Percentiles rank a stretch among this genome's conserved stretches.
These are phyloP conservation scores for Pholiota adiposa DNA, from an alignment of 1,284 basidiomycete genomes.

Conservation along the genomic window DNA sequence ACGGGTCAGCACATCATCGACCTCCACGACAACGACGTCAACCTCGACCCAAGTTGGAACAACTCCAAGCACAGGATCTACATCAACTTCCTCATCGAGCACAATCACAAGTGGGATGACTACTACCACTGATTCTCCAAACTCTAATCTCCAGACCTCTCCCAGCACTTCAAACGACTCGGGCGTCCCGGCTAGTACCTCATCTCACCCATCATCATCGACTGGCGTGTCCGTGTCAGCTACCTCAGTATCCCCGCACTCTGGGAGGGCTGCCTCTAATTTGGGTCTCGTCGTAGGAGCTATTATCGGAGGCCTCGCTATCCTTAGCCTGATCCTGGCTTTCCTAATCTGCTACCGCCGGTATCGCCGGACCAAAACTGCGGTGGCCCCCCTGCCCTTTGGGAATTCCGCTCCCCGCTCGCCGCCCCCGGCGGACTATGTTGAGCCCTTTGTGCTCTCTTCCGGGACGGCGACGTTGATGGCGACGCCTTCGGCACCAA, in stretches of 20 bases:
- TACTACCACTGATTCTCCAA: neutral
- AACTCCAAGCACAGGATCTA: neutral
- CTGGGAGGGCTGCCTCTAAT: neutral
- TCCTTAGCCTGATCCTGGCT: neutral
- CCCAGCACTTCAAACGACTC: neutral
- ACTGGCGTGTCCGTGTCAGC: neutral
- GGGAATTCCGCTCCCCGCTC: neutral
- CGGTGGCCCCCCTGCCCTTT: too few relatives aligned
- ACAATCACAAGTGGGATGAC: neutral
- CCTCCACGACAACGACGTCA: too few relatives aligned
- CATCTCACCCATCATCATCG: neutral
- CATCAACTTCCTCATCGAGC: neutral
- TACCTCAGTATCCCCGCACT: neutral
- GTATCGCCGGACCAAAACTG: neutral
- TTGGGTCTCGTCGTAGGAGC: neutral
- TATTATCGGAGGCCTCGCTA: neutral
- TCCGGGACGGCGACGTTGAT: neutral
- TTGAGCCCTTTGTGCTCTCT: neutral
- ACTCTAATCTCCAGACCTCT: neutral
- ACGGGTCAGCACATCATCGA: too few relatives aligned
- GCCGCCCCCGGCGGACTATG: neutral
- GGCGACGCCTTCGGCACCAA: neutral
- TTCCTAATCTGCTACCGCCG: neutral
- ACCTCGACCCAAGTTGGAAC: too few relatives aligned
- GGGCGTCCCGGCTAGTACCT: too few relatives aligned